phyloP scores from a whole-genome alignment of 805 yeast genomes.

The Peterozyma xylosa region DNA sequence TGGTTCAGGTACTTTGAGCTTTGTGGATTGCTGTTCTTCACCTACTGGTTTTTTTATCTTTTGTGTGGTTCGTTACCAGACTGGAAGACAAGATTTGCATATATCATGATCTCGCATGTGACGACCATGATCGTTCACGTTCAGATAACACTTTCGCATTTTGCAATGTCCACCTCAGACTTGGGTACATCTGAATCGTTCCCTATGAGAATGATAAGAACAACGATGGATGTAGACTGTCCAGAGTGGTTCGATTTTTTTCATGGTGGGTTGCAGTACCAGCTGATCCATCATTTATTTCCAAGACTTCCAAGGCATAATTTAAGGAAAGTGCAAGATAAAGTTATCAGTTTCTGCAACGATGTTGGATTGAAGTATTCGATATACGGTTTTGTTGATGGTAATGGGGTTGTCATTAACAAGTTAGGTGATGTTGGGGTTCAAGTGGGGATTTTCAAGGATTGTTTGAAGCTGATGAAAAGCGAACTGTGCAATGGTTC shows the following conservation, averaged over 20 bases:
- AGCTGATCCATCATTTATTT: conserved; percentile 83
- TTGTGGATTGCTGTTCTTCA: conserved; percentile 59
- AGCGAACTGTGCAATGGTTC: conserved; percentile 32
- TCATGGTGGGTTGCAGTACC: conserved; percentile 91
- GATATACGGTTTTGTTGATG: conserved; percentile 76
- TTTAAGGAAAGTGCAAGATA: conserved; percentile 65
- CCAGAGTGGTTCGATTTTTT: conserved; percentile 87
- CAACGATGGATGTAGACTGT: conserved; percentile 94
- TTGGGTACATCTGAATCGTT: conserved; percentile 76
- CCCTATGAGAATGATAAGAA: conserved; percentile 71
- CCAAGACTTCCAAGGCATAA: conserved; percentile 89
- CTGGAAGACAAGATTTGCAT: conserved; percentile 45
- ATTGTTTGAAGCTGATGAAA: conserved; percentile 60
- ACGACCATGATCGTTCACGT: conserved; percentile 91
- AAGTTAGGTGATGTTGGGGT: conserved; percentile 69
- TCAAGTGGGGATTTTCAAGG: conserved; percentile 70
- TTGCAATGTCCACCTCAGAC: conserved; percentile 90
- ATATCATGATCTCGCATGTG: conserved; percentile 65
- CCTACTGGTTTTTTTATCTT: conserved; percentile 76
- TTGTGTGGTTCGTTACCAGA: conserved; percentile 45
- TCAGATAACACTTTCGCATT: conserved; percentile 83
- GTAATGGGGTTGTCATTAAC: conserved; percentile 64
- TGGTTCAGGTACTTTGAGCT: conserved; percentile 80
- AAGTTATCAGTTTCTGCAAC: conserved; percentile 66
- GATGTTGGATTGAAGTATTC: conserved; percentile 73